phyloP scores from a whole-genome alignment of 768 basidiomycete species.

The Dentipellis sp. region DNA sequence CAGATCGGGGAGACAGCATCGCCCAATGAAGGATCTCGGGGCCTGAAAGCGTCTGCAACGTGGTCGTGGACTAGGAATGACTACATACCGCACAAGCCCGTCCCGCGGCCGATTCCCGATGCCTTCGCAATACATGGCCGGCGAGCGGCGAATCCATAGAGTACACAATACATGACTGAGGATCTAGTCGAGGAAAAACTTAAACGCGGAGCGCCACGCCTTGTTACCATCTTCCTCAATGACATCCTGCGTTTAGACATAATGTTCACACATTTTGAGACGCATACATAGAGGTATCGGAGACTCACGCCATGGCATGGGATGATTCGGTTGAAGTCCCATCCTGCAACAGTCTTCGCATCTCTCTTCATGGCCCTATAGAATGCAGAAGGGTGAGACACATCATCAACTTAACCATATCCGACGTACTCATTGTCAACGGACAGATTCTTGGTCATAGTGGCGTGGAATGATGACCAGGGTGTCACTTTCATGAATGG shows the following conservation, averaged over 20 bases:
- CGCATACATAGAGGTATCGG: background rate
- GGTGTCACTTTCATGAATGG: background rate
- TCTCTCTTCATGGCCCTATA: conserved; percentile 49
- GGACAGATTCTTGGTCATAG: conserved; percentile 2
- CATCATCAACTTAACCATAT: background rate
- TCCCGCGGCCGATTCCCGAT: too few relatives aligned
- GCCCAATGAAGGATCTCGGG: too few relatives aligned
- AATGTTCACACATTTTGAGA: background rate
- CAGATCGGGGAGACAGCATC: too few relatives aligned
- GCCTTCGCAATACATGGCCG: too few relatives aligned
- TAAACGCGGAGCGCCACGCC: conserved; percentile 27
- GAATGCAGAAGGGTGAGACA: background rate
- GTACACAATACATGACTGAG: background rate
- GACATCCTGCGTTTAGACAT: conserved; percentile 27
- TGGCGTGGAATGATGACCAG: background rate
- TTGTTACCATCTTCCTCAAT: conserved; percentile 39
- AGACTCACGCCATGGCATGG: conserved; percentile 56
- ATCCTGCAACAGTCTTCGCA: conserved; percentile 52
- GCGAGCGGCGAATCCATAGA: background rate
- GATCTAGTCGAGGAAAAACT: conserved; percentile 13
- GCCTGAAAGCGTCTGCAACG: too few relatives aligned
- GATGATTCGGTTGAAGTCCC: conserved; percentile 71
- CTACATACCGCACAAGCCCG: too few relatives aligned
- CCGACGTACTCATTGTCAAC: conserved; percentile 1
- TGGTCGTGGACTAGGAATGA: too few relatives aligned